Conservation (phyloP, 352 stramenopile species). For the Phytophthora idaei region DNA sequence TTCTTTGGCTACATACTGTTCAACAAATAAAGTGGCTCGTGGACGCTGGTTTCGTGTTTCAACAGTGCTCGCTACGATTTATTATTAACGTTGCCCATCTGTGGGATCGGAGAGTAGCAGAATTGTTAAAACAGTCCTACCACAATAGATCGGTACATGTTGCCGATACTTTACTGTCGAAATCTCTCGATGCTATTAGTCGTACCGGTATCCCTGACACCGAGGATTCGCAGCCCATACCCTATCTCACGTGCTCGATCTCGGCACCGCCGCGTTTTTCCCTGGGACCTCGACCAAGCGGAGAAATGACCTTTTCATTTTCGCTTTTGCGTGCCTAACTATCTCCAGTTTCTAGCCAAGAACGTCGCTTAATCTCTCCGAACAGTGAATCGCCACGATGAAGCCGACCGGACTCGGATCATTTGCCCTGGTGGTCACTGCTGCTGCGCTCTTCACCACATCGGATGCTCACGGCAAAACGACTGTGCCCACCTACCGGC, state of each 20-base stretch:
- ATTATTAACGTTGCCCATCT: too few relatives aligned
- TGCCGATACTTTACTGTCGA: too few relatives aligned
- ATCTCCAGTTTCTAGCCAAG: background rate
- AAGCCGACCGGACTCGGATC: conserved; percentile 21
- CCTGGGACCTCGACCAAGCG: background rate
- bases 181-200: too few relatives aligned
- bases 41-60: too few relatives aligned
- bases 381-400: conserved; percentile 29
- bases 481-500: conserved; percentile 4
- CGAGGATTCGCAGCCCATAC: conserved; percentile 3
- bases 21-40: too few relatives aligned
- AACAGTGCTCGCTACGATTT: too few relatives aligned
- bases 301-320: conserved; percentile 14
- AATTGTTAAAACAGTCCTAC: too few relatives aligned
- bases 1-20: too few relatives aligned
- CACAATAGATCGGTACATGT: too few relatives aligned
- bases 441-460: conserved; percentile 25
- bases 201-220: too few relatives aligned
- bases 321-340: conserved; percentile 19
- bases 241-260: background rate
- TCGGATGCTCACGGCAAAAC: conserved; percentile 29
- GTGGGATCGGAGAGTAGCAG: too few relatives aligned
- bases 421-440: conserved; percentile 14
- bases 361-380: conserved; percentile 8
- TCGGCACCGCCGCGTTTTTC: conserved; percentile 8